Conservation (phyloP, 441 rosid genomes). For the Adansonia gregorii region DNA sequence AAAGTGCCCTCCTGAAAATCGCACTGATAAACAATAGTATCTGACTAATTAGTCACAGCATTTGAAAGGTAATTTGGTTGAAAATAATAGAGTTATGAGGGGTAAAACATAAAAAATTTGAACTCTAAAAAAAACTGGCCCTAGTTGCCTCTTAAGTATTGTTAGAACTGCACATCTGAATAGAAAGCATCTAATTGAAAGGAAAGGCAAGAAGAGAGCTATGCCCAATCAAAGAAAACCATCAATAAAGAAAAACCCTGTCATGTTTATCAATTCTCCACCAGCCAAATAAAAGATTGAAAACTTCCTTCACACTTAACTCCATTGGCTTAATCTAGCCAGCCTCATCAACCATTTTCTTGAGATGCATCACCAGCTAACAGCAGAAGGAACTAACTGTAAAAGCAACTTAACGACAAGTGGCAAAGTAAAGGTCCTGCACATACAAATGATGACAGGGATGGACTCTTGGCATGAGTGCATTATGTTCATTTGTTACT, state of each 20-base stretch:
- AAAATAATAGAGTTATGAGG: neutral
- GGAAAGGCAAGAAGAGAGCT: constrained; percentile 2
- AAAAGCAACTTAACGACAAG: neutral
- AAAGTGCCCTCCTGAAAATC: neutral
- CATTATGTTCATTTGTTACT: neutral
- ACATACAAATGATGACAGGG: neutral
- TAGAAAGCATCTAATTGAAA: neutral
- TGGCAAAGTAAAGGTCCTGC: neutral
- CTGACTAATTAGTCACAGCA: constrained; percentile 7
- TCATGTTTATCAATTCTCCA: constrained; percentile 23
- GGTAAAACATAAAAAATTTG: neutral
- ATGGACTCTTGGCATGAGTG: neutral
- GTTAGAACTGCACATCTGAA: neutral
- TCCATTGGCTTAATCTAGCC: constrained; percentile 26
- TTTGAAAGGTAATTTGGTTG: constrained; percentile 2
- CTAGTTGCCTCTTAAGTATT: neutral
- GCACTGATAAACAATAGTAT: neutral
- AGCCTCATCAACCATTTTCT: constrained; percentile 16
- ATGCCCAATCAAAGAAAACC: constrained; percentile 19
- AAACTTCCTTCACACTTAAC: constrained; percentile 25
- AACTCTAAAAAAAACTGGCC: too few relatives aligned
- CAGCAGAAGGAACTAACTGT: neutral
- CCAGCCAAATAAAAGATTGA: constrained; percentile 11
- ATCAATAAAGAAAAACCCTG: constrained; percentile 12
- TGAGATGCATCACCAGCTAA: constrained; percentile 6